Conservation (phyloP, 139 green algal species). For the Volvox africanus region DNA sequence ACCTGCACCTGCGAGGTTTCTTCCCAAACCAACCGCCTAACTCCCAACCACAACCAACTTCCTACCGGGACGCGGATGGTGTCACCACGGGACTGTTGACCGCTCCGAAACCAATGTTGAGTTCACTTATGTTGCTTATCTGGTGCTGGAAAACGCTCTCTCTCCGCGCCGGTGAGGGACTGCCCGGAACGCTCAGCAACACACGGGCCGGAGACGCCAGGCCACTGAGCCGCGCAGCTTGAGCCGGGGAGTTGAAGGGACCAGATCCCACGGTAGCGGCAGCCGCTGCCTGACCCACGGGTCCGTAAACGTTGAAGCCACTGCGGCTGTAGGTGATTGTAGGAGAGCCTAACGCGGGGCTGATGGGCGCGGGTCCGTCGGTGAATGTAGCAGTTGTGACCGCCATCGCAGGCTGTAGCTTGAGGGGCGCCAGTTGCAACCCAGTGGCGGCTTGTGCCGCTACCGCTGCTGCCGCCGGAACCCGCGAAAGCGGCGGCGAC, state of each 20-base stretch:
- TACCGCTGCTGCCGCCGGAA: not conserved
- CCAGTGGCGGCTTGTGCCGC: not conserved
- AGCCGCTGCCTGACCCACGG: not conserved
- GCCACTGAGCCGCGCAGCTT: not conserved
- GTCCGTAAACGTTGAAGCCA: not conserved
- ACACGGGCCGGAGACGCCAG: not conserved
- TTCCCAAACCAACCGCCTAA: not conserved
- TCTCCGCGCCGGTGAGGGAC: not conserved
- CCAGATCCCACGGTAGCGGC: too few relatives aligned
- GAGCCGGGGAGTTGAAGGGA: not conserved
- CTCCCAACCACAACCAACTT: not conserved
- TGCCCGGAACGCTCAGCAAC: not conserved
- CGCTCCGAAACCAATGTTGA: not conserved
- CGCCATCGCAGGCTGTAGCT: not conserved
- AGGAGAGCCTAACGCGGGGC: not conserved
- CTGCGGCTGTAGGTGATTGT: not conserved
- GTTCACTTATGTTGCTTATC: not conserved
- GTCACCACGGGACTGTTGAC: not conserved
- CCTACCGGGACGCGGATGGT: not conserved
- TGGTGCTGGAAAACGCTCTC: not conserved
- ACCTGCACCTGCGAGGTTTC: not conserved
- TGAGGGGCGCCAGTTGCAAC: not conserved
- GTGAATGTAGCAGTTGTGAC: not conserved
- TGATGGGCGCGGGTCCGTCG: not conserved
- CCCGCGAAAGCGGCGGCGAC: not conserved